Base-by-base conservation (phyloP, 176 grass and related monocot genomes). In the Juncus effusus region DNA sequence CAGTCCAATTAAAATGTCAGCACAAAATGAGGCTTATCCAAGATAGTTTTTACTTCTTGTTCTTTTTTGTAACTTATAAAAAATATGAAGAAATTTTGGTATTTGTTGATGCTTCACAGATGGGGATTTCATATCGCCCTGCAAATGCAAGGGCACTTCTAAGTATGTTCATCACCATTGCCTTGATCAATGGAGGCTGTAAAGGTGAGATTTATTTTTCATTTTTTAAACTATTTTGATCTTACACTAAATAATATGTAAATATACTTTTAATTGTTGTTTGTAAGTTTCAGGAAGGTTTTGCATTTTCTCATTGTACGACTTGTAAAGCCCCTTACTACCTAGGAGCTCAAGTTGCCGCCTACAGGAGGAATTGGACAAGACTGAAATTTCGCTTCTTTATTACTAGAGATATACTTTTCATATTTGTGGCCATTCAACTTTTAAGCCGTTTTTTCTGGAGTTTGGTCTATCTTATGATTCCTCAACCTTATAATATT, bases 261-360 rank as follows among this genome's bases (percentile, higher is more conserved):
- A 47, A 47, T 47, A 47, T 47, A n/a, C 44, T 2, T 47, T 1
- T 47, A 47, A 2, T 47, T 47, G 0, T 47, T 47, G 44, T 47
- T 47, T 56, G 56, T 80, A 14, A 42, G 71, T 59, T 66, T 74
- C 88, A 99, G 95, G 95, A 99, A 61, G 95, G 95, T n/a, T 99
- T 99, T 87, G 95, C 95, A 47, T 99, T 99, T 84, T 85, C 85
- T 36, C 95, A 99, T 78, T 99, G 95, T 74, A 99, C 88, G 61
- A 99, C 95, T 68, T 99, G 88, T 83, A 99, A 99, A 77, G 85
- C 89, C 75, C 89, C 95, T 62, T 99, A 99, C 75, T 90, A 99
- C 58, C 73, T 99, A 75, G 89, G 89, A 72, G 95, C 93, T 77
- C 85, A 93, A 81, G 81, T 84, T 59, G 88, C 93, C 76, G 87